phyloP scores from a whole-genome alignment of 768 basidiomycete species.

The Mycena sanguinolenta region DNA sequence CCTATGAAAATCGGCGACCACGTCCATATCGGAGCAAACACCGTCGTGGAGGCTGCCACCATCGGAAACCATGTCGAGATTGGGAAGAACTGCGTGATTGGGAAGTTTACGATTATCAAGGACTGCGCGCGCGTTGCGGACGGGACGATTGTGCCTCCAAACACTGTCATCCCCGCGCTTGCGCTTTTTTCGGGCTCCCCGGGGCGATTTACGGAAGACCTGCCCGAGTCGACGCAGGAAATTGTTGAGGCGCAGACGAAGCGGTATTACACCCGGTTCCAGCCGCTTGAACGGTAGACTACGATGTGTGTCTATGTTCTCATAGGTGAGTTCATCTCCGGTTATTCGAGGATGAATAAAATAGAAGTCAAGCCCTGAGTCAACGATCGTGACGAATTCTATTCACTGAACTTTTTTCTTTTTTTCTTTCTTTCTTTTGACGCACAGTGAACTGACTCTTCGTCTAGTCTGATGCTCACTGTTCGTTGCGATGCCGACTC shows the following conservation, averaged over 20 bases:
- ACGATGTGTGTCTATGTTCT: background rate
- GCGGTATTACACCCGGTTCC: conserved; percentile 87
- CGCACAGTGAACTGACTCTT: conserved; percentile 1
- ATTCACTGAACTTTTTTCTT: conserved; percentile 25
- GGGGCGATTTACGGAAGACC: conserved; percentile 84
- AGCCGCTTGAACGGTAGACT: conserved; percentile 60
- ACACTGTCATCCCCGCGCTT: conserved; percentile 92
- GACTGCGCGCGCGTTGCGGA: conserved; percentile 94
- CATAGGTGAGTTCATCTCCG: conserved; percentile 17
- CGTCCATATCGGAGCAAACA: conserved; percentile 92
- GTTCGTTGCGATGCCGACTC: background rate
- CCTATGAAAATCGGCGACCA: conserved; percentile 98
- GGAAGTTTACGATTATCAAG: conserved; percentile 96
- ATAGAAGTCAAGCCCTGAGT: conserved; percentile 47
- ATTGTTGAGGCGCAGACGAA: conserved; percentile 89
- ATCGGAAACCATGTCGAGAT: conserved; percentile 96
- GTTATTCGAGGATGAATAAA: conserved; percentile 33
- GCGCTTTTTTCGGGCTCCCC: conserved; percentile 91
- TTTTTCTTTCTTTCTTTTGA: background rate
- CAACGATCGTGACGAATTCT: conserved; percentile 35
- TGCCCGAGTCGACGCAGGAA: conserved; percentile 96
- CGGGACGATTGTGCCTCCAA: conserved; percentile 90
- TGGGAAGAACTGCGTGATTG: conserved; percentile 95
- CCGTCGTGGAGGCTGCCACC: conserved; percentile 92
- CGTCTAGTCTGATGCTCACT: background rate